Evolutionary conservation across 495 filamentous ascomycete genomes (phyloP).

Genomic region (Pyrenula massariospora): DNA sequence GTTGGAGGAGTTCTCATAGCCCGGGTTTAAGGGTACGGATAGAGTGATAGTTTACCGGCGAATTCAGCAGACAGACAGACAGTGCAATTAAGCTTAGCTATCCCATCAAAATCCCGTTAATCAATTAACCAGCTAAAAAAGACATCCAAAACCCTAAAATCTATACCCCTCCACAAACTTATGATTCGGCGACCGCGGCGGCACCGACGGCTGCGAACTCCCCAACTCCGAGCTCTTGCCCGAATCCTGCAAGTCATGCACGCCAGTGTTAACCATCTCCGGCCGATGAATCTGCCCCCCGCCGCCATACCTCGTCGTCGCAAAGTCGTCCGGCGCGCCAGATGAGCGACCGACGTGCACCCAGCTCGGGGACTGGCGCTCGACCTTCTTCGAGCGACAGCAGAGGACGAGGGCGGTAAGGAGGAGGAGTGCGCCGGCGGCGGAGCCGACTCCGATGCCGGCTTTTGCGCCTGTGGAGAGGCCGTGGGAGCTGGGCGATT

Average conservation of each 20-base stretch:
- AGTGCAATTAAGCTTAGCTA: no score
- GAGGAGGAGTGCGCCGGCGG: neutral
- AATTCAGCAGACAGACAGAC: no score
- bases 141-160: no score
- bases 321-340: neutral
- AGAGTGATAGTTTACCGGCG: no score
- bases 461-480: neutral
- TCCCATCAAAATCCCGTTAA: no score
- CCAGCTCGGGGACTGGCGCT: neutral
- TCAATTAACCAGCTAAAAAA: no score
- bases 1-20: no score
- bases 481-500: neutral
- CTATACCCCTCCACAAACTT: neutral
- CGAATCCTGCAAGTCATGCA: neutral
- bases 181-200: neutral
- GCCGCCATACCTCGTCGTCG: neutral
- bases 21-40: no score
- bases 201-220: neutral
- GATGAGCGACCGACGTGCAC: neutral
- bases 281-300: neutral
- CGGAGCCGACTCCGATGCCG: neutral
- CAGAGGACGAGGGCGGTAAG: neutral
- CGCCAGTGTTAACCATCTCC: no score
- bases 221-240: neutral
- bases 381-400: neutral